Evolutionary conservation across 495 filamentous ascomycete genomes (phyloP), one percentile per base, ranked within the genome.

Genomic region (Opeltia flavorubescens): DNA sequence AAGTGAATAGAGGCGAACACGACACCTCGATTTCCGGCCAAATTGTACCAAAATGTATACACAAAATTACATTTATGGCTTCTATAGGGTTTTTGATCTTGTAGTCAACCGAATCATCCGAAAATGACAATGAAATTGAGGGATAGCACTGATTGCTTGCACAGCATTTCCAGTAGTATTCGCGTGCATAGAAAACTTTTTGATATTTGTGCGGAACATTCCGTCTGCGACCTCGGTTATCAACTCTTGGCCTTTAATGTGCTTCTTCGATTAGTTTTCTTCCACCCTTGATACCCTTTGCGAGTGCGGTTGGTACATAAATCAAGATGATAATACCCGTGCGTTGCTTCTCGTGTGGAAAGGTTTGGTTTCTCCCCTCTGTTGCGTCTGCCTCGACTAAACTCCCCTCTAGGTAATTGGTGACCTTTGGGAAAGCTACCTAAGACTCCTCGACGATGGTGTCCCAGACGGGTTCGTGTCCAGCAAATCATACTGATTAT

Each of bases 261-360:
- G 6, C 29, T 31, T 31, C 29, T 6, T 6, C 29, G 29, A 31
- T 31, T 31, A 6, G 29, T n/a, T n/a, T n/a, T n/a, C n/a, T n/a
- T n/a, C n/a, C n/a, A n/a, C n/a, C n/a, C n/a, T n/a, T n/a, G n/a
- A n/a, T n/a, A n/a, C n/a, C n/a, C n/a, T n/a, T n/a, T n/a, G n/a
- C n/a, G n/a, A n/a, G n/a, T 17, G 4, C 34, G 34, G n/a, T 3
- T 18, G 12, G 20, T 18, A 36, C 13, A 5, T 18, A 12, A 36
- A 6, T 2, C 38, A 77, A 64, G 41, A 98, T 98, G 91, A 98
- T 98, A 63, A 95, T 98, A 56, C 91, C 91, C 1, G 82, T 98
- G 51, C 84, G 91, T 50, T 98, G 91, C 68, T 98, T 98, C 69
- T 95, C 91, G 43, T 98, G 91, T 62, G 91, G 91, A 59, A 98